Conservation (phyloP, 768 basidiomycete genomes). For the Suillus alpinus region DNA sequence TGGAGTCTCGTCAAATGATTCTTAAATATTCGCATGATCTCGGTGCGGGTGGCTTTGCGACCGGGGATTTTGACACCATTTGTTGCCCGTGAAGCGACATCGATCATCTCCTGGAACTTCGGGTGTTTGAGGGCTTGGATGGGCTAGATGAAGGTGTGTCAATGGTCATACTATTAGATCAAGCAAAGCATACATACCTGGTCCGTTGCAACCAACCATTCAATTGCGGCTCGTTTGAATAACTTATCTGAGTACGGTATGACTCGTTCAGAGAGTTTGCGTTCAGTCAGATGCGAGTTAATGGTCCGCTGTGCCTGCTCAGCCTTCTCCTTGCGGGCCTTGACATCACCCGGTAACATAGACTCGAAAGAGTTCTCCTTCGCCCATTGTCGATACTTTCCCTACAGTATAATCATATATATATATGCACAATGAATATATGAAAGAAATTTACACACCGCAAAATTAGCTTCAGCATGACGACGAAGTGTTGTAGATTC, state of each 20-base stretch:
- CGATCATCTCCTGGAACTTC: slow-evolving; percentile 31
- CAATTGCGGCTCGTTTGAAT: slow-evolving; percentile 16
- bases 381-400: slow-evolving; percentile 28
- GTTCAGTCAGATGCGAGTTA: slow-evolving; percentile 24
- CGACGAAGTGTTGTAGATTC: background rate
- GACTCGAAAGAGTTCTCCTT: slow-evolving; percentile 25
- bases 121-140: slow-evolving; percentile 29
- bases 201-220: slow-evolving; percentile 40
- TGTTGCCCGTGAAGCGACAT: slow-evolving; percentile 30
- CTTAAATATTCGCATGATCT: slow-evolving; percentile 20
- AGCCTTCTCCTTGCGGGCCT: slow-evolving; percentile 14
- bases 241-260: slow-evolving; percentile 30
- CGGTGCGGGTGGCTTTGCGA: slow-evolving; percentile 27
- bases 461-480: background rate
- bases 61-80: slow-evolving; percentile 32
- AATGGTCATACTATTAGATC: background rate
- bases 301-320: slow-evolving; percentile 18
- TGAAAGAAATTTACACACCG: background rate
- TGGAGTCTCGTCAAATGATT: slow-evolving; percentile 14
- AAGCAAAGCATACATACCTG: slow-evolving; percentile 32
- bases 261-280: slow-evolving; percentile 12
- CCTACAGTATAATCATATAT: background rate
- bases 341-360: slow-evolving; percentile 25
- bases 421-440: background rate
- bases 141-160: slow-evolving; percentile 10